Base-by-base conservation (phyloP, 306 rosid species). In the Lagenaria siceraria region DNA sequence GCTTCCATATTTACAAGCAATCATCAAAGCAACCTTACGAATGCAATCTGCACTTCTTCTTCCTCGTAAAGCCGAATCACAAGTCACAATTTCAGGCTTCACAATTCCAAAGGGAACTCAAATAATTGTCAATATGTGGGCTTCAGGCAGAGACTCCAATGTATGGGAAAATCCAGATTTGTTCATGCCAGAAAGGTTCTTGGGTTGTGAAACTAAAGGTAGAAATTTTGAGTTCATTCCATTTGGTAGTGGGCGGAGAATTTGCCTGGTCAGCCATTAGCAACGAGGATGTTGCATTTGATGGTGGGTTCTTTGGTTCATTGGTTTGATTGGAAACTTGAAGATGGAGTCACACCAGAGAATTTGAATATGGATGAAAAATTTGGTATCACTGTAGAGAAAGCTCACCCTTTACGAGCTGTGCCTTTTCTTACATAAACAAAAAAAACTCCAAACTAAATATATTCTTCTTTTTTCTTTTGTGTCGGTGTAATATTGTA, bases 191-290 rank as follows among this genome's bases (percentile, higher is more conserved):
- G 81, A 78, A 40, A 65, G 81, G 38, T 64, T 78, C 21, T 1
- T 66, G 33, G 84, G 31, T 29, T 29, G 31, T 29, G 31, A 84
- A 51, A 52, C 54, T 3, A 55, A 14, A n/a, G 84, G 83, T 6
- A 42, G 63, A 0, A 22, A 74, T 53, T 86, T 80, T 81, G 83
- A 84, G 86, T 77, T 88, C 3, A 17, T 68, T 25, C 88, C 89
- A 0, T 88, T 88, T 48, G 86, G 88, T 1, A 74, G 78, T 4
- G 88, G 85, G 18, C 43, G 88, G 17, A 66, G 87, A 58, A 86
- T 79, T 15, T 88, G 89, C 19, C 86, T 7, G 91, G 89, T 7
- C 66, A 76, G 55, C 82, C 77, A 6, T 56, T 86, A 81, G 89
- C 86, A 0, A 61, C 18, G 40, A 42, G 86, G n/a, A 84, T 86